Percentiles rank a stretch among this genome's conserved stretches.
These are phyloP conservation scores for Wickerhamomyces canadensis DNA, from an alignment of 805 yeast species.

Conservation along the genomic window DNA sequence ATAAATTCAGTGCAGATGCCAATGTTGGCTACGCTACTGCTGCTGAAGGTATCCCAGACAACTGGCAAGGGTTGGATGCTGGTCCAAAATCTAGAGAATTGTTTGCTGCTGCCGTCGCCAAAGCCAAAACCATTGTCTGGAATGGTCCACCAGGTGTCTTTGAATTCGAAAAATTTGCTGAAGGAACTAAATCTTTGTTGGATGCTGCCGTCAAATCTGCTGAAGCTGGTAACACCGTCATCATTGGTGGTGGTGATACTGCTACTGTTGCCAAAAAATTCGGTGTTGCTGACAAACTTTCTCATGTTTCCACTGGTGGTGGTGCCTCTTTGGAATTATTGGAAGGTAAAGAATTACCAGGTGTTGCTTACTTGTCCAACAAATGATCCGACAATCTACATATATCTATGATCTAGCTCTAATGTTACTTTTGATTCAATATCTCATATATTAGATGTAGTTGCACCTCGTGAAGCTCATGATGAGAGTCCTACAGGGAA, in stretches of 20 bases:
- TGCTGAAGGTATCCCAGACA: slow-evolving; percentile 89
- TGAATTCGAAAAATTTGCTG: slow-evolving; percentile 89
- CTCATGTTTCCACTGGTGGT: slow-evolving; percentile 99
- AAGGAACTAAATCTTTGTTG: slow-evolving; percentile 86
- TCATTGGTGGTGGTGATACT: slow-evolving; percentile 98
- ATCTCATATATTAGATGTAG: too few species aligned
- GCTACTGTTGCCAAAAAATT: slow-evolving; percentile 98
- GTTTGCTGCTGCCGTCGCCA: slow-evolving; percentile 75
- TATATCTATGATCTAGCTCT: too few species aligned
- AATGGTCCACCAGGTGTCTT: slow-evolving; percentile 99
- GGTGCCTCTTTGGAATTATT: slow-evolving; percentile 98
- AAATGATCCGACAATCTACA: too few species aligned
- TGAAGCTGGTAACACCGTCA: slow-evolving; percentile 85
- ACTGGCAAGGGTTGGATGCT: slow-evolving; percentile 92
- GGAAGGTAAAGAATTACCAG: slow-evolving; percentile 98
- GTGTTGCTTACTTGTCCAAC: slow-evolving; percentile 88
- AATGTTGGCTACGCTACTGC: slow-evolving; percentile 77
- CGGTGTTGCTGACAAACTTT: slow-evolving; percentile 93
- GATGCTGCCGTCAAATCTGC: slow-evolving; percentile 86
- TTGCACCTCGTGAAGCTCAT: too few species aligned
- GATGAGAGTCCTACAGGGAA: too few species aligned
- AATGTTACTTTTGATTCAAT: background rate
- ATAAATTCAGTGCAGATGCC: slow-evolving; percentile 90
- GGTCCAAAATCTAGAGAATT: slow-evolving; percentile 86
- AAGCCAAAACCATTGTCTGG: slow-evolving; percentile 98